phyloP scores from a whole-genome alignment of 2,329 filamentous ascomycete genomes.

The Remersonia thermophila region DNA sequence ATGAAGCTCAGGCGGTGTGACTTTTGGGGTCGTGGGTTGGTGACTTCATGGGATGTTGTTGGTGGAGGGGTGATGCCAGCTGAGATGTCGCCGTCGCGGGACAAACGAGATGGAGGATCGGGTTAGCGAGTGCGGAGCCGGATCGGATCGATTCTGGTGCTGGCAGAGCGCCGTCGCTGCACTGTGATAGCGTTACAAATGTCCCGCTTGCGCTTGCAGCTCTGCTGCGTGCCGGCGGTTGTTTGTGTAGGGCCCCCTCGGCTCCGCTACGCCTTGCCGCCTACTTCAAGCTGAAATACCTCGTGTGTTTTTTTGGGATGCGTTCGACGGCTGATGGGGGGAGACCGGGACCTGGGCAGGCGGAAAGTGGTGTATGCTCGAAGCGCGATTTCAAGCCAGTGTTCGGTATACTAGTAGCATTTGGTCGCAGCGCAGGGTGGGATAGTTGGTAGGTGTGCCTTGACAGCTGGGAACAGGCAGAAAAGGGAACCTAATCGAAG shows the following conservation, averaged over 20 bases:
- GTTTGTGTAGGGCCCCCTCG: not conserved
- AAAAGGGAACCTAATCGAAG: conserved; percentile 12
- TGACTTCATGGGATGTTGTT: conserved; percentile 10
- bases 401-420: no score
- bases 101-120: not conserved
- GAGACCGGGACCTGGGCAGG: no score
- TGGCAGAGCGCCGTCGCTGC: not conserved
- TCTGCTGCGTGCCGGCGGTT: no score
- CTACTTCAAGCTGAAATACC: no score
- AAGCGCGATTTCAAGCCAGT: no score
- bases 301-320: no score
- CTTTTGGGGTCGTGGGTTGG: conserved; percentile 8
- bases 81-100: conserved; percentile 5
- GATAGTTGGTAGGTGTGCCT: conserved; percentile 2
- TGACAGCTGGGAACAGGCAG: conserved; percentile 3
- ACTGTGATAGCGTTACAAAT: conserved; percentile 1
- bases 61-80: conserved; percentile 7
- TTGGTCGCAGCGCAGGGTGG: no score
- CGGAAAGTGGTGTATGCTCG: no score
- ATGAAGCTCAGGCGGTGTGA: conserved; percentile 4
- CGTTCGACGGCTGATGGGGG: no score
- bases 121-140: conserved; percentile 8
- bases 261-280: not conserved
- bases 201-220: not conserved
- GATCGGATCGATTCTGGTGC: conserved; percentile 3